These are phyloP conservation scores for Nissolia schottii DNA, from an alignment of 306 rosid species.

Conservation along the genomic window DNA sequence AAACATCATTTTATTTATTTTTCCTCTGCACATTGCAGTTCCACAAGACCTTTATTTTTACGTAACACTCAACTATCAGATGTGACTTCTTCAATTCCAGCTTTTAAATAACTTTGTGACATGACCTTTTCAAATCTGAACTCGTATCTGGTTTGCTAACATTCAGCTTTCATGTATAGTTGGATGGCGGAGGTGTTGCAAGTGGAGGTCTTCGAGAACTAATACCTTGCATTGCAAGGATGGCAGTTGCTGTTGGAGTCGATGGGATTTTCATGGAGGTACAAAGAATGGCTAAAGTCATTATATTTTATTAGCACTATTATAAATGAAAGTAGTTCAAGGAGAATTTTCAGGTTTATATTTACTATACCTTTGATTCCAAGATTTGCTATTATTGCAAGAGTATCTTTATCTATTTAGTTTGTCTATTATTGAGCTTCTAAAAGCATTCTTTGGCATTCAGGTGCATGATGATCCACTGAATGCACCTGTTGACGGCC, in stretches of 20 bases:
- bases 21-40: neutral
- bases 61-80: neutral
- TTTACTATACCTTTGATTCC: neutral
- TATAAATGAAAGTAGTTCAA: neutral
- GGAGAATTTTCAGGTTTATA: neutral
- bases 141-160: constrained; percentile 16
- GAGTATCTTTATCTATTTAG: neutral
- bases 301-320: neutral
- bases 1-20: neutral
- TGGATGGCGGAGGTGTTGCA: constrained; percentile 98
- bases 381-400: neutral
- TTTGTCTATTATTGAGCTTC: constrained; percentile 15
- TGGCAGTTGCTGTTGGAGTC: constrained; percentile 93
- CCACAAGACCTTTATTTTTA: neutral
- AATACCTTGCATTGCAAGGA: constrained; percentile 96
- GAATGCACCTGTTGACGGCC: constrained; percentile 95
- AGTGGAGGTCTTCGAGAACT: constrained; percentile 98
- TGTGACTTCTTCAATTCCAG: neutral
- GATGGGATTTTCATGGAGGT: constrained; percentile 99
- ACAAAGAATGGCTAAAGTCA: constrained; percentile 9
- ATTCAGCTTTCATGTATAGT: constrained; percentile 40
- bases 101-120: neutral
- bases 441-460: constrained; percentile 18
- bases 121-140: neutral
- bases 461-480: constrained; percentile 97